Evolutionary conservation across 2,329 filamentous ascomycete genomes (phyloP).

Genomic region (Fusarium marasasianum): DNA sequence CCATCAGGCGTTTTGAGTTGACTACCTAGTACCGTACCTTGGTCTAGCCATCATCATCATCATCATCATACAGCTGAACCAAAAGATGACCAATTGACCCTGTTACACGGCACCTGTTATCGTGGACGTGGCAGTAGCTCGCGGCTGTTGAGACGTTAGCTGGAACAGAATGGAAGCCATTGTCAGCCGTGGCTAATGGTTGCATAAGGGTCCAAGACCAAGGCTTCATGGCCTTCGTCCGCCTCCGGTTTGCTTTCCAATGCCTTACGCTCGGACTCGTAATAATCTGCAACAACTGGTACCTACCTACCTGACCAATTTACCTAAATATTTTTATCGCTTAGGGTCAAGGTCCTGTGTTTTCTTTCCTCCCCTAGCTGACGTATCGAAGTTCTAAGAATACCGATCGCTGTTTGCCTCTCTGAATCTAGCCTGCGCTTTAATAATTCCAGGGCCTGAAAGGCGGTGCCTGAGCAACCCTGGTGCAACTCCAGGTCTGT

Average conservation of each 20-base stretch:
- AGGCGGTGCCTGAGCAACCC: constrained; percentile 12
- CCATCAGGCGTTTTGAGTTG: constrained; percentile 41
- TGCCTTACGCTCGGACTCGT: not conserved
- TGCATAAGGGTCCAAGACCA: constrained; percentile 31
- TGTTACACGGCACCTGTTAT: constrained; percentile 26
- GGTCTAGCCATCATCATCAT: not conserved
- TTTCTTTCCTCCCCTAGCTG: too few species aligned
- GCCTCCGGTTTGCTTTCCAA: not conserved
- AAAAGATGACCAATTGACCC: not conserved
- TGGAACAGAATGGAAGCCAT: constrained; percentile 13
- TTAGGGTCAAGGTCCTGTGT: too few species aligned
- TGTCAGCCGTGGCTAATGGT: constrained; percentile 27
- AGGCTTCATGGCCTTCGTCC: not conserved
- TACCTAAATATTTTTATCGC: too few species aligned
- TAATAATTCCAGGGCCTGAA: not conserved
- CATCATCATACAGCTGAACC: constrained; percentile 5
- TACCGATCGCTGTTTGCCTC: constrained; percentile 8
- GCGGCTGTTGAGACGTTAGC: constrained; percentile 10
- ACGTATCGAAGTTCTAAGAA: constrained; percentile 14
- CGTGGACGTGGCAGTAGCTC: constrained; percentile 12
- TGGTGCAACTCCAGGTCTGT: constrained; percentile 1
- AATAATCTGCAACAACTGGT: not conserved
- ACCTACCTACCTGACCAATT: too few species aligned
- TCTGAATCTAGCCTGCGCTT: constrained; percentile 1
- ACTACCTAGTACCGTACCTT: not conserved